Conservation (phyloP, 768 basidiomycete genomes). For the Porpolomopsis calyptriformis region DNA sequence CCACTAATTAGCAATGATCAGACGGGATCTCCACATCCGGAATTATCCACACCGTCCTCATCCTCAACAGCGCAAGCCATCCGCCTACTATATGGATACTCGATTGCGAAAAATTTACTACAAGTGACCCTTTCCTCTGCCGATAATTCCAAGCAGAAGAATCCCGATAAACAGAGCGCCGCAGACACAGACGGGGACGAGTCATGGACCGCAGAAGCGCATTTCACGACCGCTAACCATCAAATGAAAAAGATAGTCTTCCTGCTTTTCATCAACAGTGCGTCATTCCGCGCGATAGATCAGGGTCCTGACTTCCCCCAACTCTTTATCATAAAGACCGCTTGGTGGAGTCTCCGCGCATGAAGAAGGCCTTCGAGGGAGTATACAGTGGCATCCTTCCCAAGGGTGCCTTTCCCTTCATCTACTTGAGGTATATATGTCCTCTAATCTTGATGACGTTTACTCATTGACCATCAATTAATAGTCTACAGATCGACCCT, state of each 20-base stretch:
- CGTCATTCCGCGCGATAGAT: slow-evolving; percentile 45
- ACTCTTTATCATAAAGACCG: slow-evolving; percentile 47
- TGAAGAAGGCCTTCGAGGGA: slow-evolving; percentile 80
- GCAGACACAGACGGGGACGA: slow-evolving; percentile 29
- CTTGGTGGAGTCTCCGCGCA: slow-evolving; percentile 76
- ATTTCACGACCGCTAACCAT: slow-evolving; percentile 81
- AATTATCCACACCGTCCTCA: slow-evolving; percentile 67
- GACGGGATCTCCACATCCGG: slow-evolving; percentile 66
- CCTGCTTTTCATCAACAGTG: slow-evolving; percentile 92
- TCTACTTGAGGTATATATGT: slow-evolving; percentile 76
- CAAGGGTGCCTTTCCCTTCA: slow-evolving; percentile 81
- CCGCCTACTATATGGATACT: slow-evolving; percentile 67
- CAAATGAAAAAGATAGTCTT: slow-evolving; percentile 79
- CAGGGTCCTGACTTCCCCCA: neutral
- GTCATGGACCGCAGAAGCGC: slow-evolving; percentile 62
- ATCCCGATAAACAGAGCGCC: slow-evolving; percentile 21
- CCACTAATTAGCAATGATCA: slow-evolving; percentile 18
- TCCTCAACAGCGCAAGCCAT: slow-evolving; percentile 64
- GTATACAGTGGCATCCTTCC: slow-evolving; percentile 79
- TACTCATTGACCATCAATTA: neutral
- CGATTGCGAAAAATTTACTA: slow-evolving; percentile 68
- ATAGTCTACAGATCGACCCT: slow-evolving; percentile 74
- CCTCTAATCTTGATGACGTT: neutral
- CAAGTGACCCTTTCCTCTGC: slow-evolving; percentile 30
- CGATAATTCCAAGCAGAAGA: slow-evolving; percentile 15